Base-by-base conservation (phyloP, 208 protist genomes). In the Paratrypanosoma confusum region DNA sequence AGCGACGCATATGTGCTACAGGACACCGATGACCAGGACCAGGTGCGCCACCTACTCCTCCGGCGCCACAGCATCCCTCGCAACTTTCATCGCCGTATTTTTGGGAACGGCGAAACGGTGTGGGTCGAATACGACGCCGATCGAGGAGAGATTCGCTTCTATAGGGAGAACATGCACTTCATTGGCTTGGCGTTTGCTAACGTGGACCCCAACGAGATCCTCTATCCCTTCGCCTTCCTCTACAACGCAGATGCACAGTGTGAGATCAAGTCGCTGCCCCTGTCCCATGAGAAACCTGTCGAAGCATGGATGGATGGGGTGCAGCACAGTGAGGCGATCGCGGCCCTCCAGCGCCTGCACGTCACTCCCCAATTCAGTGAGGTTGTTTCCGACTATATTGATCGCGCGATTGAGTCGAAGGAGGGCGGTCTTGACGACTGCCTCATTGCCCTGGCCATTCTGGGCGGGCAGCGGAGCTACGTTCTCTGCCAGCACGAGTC, bases 111-210 rank as follows among this genome's bases (percentile, higher is more conserved):
- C 46, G 81, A 93, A 50, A 42, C 71, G 17, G 73, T 93, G 6
- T 93, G 85, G 81, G 64, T 93, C 2, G 77, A 93, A 58, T 68
- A 83, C n/a, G 89, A 94, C 51, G 75, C 81, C 0, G 85, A 89
- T 40, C 39, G 65, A 16, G 81, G 85, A 23, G 76, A 90, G 32
- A 87, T 90, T 33, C 75, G 67, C 32, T 90, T 83, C 34, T 94
- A 87, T 54, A 64, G 85, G n/a, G 81, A 89, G 17, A 70, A 80
- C 24, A 88, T 88, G 72, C 38, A 70, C 5, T 63, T 81, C 27
- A 88, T 89, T 39, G 85, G 85, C 5, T 65, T 89, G 17, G 85
- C 76, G 3, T 94, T 94, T 57, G 71, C 69, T 20, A 85, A 82
- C 39, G 72, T 94, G 41, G 53, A 68, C 6, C 50, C 48, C 31